These are phyloP conservation scores for Cryptosporidium canis DNA, from an alignment of 169 alveolate genomes.

Conservation along the genomic window DNA sequence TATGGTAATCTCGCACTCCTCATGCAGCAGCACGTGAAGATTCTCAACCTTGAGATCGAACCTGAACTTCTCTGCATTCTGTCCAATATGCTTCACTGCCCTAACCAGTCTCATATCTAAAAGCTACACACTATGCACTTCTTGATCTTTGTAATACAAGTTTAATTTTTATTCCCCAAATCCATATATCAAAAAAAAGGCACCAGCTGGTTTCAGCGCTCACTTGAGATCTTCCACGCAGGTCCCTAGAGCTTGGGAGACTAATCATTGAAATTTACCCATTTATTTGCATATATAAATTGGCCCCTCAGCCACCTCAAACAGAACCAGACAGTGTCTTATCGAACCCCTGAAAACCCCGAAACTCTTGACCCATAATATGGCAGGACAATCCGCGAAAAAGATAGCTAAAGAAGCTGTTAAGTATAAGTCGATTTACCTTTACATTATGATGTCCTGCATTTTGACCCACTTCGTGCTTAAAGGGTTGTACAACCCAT, in stretches of 20 bases:
- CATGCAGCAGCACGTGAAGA: conserved; percentile 30
- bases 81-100: conserved; percentile 68
- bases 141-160: neutral
- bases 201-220: conserved; percentile 31
- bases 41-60: conserved; percentile 49
- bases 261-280: too few species aligned
- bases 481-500: conserved; percentile 27
- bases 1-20: conserved; percentile 52
- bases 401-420: conserved; percentile 64
- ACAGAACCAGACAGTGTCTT: too few species aligned
- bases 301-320: too few species aligned
- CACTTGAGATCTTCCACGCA: neutral
- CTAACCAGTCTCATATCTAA: conserved; percentile 55
- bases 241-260: too few species aligned
- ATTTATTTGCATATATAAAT: too few species aligned
- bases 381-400: conserved; percentile 73
- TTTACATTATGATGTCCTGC: conserved; percentile 7
- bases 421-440: conserved; percentile 38
- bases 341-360: neutral
- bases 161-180: neutral
- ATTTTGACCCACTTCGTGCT: neutral
- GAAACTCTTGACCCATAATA: neutral
- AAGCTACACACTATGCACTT: neutral
- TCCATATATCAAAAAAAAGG: neutral
- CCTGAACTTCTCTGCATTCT: conserved; percentile 66